phyloP scores from a whole-genome alignment of 352 stramenopile genomes.

The Pythium aristosporum region DNA sequence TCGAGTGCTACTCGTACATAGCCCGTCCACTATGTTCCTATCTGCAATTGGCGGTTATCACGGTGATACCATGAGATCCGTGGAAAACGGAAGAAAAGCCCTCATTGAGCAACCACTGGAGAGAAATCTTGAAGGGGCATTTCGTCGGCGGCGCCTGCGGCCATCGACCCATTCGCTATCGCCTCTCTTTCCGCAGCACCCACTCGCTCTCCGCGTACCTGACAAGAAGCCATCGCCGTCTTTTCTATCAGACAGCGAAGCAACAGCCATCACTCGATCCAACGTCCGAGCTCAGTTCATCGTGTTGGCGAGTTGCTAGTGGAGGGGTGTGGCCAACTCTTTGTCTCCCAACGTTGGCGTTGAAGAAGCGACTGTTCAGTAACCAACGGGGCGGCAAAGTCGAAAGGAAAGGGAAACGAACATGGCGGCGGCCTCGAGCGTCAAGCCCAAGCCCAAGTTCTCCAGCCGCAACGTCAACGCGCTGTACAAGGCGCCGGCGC shows the following conservation, averaged over 20 bases:
- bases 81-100: constrained; percentile 10
- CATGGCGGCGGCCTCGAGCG: constrained; percentile 12
- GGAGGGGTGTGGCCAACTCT: background rate
- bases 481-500: constrained; percentile 58
- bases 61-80: background rate
- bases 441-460: constrained; percentile 63
- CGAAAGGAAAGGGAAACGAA: constrained; percentile 7
- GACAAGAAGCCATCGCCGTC: background rate
- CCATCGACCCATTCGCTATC: background rate
- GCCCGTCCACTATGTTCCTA: background rate
- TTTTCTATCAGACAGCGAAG: too few species aligned
- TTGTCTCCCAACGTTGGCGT: background rate
- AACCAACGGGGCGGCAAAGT: constrained; percentile 1
- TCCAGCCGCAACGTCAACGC: constrained; percentile 74
- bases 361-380: background rate
- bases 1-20: background rate
- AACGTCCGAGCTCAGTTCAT: background rate
- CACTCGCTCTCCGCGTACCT: background rate
- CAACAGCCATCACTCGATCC: too few species aligned
- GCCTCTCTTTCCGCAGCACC: background rate
- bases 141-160: background rate
- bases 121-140: constrained; percentile 13
- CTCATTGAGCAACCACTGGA: constrained; percentile 6
- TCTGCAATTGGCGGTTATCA: background rate
- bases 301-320: constrained; percentile 1